Percentiles rank a stretch among this genome's conserved stretches.
Conservation (phyloP, 202 grass and related monocot genomes). For the Zoysia matrella region DNA sequence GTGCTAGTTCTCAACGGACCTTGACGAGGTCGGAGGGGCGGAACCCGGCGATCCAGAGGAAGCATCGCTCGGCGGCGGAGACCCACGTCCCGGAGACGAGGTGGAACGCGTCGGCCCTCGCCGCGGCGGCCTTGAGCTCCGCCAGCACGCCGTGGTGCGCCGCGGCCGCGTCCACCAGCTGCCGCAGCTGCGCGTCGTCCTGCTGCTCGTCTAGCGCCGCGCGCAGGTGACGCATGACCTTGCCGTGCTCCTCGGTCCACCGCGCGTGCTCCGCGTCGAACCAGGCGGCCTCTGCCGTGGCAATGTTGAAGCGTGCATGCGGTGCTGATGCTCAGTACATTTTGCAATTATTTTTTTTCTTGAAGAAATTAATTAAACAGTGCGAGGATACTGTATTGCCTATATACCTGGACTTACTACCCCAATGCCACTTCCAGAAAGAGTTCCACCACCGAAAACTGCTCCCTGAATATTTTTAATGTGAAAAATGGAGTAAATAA, state of each 20-base stretch:
- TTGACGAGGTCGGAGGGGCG: constrained; percentile 81
- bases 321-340: too few relatives aligned
- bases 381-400: constrained; percentile 5
- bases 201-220: constrained; percentile 61
- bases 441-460: constrained; percentile 49
- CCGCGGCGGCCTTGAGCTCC: constrained; percentile 53
- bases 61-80: constrained; percentile 81
- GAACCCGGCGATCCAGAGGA: constrained; percentile 85
- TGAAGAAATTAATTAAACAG: not conserved
- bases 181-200: constrained; percentile 46
- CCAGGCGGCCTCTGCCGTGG: constrained; percentile 73
- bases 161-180: constrained; percentile 51
- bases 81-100: constrained; percentile 74
- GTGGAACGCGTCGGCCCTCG: constrained; percentile 72
- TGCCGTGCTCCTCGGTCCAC: constrained; percentile 80
- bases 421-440: constrained; percentile 45
- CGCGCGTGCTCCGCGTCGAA: constrained; percentile 74
- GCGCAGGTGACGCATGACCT: constrained; percentile 70
- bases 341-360: too few relatives aligned
- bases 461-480: constrained; percentile 46
- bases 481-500: too few relatives aligned
- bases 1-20: constrained; percentile 55
- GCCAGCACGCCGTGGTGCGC: constrained; percentile 67
- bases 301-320: too few relatives aligned
- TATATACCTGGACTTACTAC: constrained; percentile 66